phyloP scores from a whole-genome alignment of 139 green algal genomes.

The Picochlorum sp. region DNA sequence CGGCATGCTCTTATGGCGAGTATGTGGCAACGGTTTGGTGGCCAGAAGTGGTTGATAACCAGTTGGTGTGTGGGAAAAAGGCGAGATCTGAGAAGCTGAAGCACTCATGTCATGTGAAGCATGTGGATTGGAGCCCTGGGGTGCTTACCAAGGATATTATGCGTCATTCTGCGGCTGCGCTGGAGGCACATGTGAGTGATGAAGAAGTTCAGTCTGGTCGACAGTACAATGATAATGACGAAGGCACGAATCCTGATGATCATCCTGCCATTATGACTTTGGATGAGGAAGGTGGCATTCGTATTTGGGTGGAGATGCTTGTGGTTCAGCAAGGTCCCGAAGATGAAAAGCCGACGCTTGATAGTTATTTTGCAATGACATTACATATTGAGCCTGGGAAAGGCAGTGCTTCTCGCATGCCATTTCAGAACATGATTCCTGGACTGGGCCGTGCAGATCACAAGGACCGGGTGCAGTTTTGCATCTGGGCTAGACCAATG shows the following conservation, averaged over 20 bases:
- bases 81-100: slow-evolving; percentile 15
- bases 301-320: slow-evolving; percentile 19
- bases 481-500: neutral
- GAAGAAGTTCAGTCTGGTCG: no score
- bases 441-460: no score
- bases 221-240: neutral
- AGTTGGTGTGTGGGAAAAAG: neutral
- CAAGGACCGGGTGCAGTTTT: no score
- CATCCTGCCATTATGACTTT: slow-evolving; percentile 20
- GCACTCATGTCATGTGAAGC: neutral
- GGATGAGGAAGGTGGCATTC: slow-evolving; percentile 3
- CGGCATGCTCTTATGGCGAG: neutral
- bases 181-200: neutral
- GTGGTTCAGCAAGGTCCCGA: neutral
- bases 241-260: slow-evolving; percentile 1
- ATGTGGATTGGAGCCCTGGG: slow-evolving; percentile 13
- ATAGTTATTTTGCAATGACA: slow-evolving; percentile 22
- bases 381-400: neutral
- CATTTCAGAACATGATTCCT: no score
- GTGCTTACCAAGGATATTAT: slow-evolving; percentile 18
- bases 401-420: neutral
- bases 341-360: neutral
- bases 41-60: slow-evolving; percentile 3
- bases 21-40: slow-evolving; percentile 13
- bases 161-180: no score